Conservation (phyloP, 371 early-diverging fungal genomes). For the Rhizopus sp. region DNA sequence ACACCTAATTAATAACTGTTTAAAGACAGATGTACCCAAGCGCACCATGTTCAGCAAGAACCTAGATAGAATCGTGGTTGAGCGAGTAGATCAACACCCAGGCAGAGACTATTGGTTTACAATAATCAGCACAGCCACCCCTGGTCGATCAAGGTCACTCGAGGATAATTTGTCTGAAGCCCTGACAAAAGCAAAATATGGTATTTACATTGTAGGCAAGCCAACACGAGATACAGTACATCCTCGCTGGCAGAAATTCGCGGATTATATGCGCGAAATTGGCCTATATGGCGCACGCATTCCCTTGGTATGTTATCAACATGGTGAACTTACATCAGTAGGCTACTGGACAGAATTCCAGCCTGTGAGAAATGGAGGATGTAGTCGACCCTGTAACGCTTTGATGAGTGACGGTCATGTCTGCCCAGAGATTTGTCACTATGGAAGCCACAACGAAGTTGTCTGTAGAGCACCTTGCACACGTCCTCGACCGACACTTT, state of each 20-base stretch:
- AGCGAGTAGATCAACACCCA: slow-evolving; percentile 22
- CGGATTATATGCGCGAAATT: slow-evolving; percentile 24
- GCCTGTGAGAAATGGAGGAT: slow-evolving; percentile 41
- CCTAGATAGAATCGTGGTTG: slow-evolving; percentile 13
- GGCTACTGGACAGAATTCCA: slow-evolving; percentile 30
- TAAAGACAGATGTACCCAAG: slow-evolving; percentile 21
- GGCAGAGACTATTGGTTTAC: slow-evolving; percentile 31
- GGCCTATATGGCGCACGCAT: slow-evolving; percentile 5
- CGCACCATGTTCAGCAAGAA: slow-evolving; percentile 18
- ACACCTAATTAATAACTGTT: slow-evolving; percentile 15
- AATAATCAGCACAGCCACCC: slow-evolving; percentile 33
- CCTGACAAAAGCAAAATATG: slow-evolving; percentile 40
- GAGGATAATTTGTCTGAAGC: slow-evolving; percentile 26
- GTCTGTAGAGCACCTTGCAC: slow-evolving; percentile 33
- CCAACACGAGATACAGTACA: slow-evolving; percentile 10
- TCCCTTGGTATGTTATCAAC: slow-evolving; percentile 12
- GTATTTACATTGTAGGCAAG: slow-evolving; percentile 43
- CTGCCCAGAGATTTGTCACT: slow-evolving; percentile 44
- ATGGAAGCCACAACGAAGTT: slow-evolving; percentile 25
- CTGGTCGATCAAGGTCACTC: slow-evolving; percentile 8
- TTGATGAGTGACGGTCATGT: slow-evolving; percentile 44
- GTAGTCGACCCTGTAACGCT: slow-evolving; percentile 25
- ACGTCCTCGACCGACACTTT: slow-evolving; percentile 26
- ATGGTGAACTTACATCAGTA: slow-evolving; percentile 13
- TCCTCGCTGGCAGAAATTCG: slow-evolving; percentile 28